Conservation (phyloP, 768 basidiomycete genomes). For the Postia placenta region DNA sequence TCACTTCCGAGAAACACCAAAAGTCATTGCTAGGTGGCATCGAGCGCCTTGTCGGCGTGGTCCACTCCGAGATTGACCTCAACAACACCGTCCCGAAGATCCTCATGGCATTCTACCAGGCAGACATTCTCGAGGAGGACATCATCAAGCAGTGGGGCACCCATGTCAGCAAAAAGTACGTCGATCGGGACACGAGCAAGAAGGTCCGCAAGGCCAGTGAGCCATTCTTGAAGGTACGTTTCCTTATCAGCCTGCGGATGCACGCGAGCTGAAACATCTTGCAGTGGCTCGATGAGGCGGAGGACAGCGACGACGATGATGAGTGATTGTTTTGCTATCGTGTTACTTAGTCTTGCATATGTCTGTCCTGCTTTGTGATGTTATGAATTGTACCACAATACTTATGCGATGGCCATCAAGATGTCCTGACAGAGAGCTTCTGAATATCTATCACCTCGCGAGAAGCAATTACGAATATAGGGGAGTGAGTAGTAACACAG, state of each 20-base stretch:
- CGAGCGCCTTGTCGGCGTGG: slow-evolving; percentile 77
- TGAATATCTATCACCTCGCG: too few relatives aligned
- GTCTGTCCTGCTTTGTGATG: too few relatives aligned
- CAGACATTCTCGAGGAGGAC: slow-evolving; percentile 88
- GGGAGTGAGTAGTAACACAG: too few relatives aligned
- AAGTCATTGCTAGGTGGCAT: slow-evolving; percentile 92
- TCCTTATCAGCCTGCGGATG: not conserved
- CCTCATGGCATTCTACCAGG: slow-evolving; percentile 91
- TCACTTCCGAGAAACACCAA: slow-evolving; percentile 91
- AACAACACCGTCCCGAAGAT: slow-evolving; percentile 77
- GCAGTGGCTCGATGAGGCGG: slow-evolving; percentile 87
- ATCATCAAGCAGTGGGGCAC: slow-evolving; percentile 90
- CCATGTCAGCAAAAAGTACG: slow-evolving; percentile 94
- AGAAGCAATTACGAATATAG: too few relatives aligned
- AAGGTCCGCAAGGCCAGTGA: slow-evolving; percentile 93
- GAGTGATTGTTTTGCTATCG: too few relatives aligned
- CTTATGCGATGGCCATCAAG: too few relatives aligned
- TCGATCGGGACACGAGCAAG: slow-evolving; percentile 92
- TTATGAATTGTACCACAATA: too few relatives aligned
- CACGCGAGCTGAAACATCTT: slow-evolving; percentile 7
- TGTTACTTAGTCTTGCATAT: too few relatives aligned
- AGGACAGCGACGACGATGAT: slow-evolving; percentile 64
- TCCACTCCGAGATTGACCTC: slow-evolving; percentile 68
- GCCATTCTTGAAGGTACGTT: slow-evolving; percentile 83
- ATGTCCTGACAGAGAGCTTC: too few relatives aligned